Percentiles rank a stretch among this genome's conserved stretches.
Evolutionary conservation across 805 yeast species (phyloP).

Genomic region (Wickerhamomyces xylosicus): DNA sequence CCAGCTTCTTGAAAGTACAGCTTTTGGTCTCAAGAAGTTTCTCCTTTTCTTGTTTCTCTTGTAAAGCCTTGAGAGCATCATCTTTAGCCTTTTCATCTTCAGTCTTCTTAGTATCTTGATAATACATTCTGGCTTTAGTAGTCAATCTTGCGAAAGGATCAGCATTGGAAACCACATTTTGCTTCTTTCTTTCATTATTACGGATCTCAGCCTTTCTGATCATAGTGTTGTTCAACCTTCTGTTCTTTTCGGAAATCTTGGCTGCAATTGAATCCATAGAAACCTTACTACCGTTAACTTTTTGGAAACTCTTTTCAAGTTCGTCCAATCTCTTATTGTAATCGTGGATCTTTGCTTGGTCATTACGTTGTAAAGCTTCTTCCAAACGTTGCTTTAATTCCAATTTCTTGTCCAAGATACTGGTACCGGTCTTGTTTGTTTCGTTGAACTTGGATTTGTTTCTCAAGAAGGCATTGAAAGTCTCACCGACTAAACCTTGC

Average conservation of each 20-base stretch:
- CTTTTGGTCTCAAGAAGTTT: constrained; percentile 36
- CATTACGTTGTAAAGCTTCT: constrained; percentile 49
- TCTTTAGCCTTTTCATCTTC: constrained; percentile 51
- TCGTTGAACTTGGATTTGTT: constrained; percentile 57
- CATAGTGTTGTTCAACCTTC: constrained; percentile 66
- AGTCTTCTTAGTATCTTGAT: constrained; percentile 41
- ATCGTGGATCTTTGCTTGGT: constrained; percentile 33
- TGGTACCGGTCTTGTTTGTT: constrained; percentile 43
- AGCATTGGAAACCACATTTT: constrained; percentile 31
- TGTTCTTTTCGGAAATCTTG: constrained; percentile 42
- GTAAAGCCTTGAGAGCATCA: constrained; percentile 38
- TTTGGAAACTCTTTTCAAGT: constrained; percentile 30
- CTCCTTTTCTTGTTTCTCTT: constrained; percentile 29
- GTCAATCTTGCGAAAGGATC: constrained; percentile 89
- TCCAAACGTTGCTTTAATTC: constrained; percentile 63
- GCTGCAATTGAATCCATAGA: constrained; percentile 24
- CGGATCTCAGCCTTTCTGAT: constrained; percentile 72
- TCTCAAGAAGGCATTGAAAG: constrained; percentile 70
- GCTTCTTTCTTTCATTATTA: constrained; percentile 45
- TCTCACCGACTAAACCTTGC: constrained; percentile 57
- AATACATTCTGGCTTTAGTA: constrained; percentile 79
- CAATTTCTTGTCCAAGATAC: constrained; percentile 68
- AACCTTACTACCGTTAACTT: constrained; percentile 22
- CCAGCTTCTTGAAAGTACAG: constrained; percentile 47
- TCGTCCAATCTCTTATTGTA: constrained; percentile 16